phyloP scores from a whole-genome alignment of 768 basidiomycete genomes.

The Amanita phalloides region DNA sequence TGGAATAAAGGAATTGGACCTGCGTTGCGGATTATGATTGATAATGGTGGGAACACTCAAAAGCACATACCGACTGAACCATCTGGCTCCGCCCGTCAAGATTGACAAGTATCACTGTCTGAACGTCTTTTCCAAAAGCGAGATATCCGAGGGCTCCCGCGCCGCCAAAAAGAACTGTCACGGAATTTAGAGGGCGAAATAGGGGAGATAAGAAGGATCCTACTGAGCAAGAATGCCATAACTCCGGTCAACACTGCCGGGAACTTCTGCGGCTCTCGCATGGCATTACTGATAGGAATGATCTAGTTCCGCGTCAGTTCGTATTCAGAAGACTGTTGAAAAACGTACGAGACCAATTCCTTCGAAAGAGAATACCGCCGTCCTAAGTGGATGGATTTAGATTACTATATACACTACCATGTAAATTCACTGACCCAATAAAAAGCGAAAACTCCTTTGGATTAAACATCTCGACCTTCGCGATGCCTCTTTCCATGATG shows the following conservation, averaged over 20 bases:
- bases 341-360: conserved; percentile 79
- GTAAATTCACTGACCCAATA: conserved; percentile 56
- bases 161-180: conserved; percentile 72
- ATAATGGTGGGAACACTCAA: conserved; percentile 6
- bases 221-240: conserved; percentile 77
- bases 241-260: conserved; percentile 80
- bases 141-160: conserved; percentile 81
- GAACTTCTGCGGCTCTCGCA: conserved; percentile 93
- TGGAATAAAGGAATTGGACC: conserved; percentile 83
- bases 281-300: conserved; percentile 94
- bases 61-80: conserved; percentile 67
- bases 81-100: conserved; percentile 74
- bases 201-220: conserved; percentile 11
- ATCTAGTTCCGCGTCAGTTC: conserved; percentile 30
- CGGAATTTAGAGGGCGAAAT: conserved; percentile 2
- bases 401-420: background rate
- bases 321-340: conserved; percentile 1
- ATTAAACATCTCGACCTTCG: conserved; percentile 82
- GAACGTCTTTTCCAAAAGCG: conserved; percentile 77
- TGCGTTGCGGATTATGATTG: conserved; percentile 12
- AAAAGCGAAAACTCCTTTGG: conserved; percentile 81
- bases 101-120: conserved; percentile 94
- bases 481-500: conserved; percentile 58
- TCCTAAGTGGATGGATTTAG: conserved; percentile 32
- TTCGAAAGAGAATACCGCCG: conserved; percentile 97